phyloP scores from a whole-genome alignment of 2,329 filamentous ascomycete genomes.

The Parastagonospora nodorum region DNA sequence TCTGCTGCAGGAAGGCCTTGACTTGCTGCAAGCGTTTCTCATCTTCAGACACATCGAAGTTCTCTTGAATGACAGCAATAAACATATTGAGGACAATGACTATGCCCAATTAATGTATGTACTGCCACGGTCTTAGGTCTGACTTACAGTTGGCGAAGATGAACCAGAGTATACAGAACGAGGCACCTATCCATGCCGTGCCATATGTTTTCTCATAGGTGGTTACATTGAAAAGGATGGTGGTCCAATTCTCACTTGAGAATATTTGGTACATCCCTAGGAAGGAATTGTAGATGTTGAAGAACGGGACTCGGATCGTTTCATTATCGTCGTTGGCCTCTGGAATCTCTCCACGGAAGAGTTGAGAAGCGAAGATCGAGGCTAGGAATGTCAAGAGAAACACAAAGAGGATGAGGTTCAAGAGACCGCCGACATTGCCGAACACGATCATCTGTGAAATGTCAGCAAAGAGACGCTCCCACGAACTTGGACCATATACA shows the following conservation, averaged over 20 bases:
- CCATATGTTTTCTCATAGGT: conserved; percentile 66
- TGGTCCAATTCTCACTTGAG: conserved; percentile 96
- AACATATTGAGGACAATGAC: conserved; percentile 99
- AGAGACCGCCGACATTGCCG: conserved; percentile 87
- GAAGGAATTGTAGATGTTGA: conserved; percentile 92
- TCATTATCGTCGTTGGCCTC: conserved; percentile 65
- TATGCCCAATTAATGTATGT: conserved; percentile 17
- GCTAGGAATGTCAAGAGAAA: conserved; percentile 94
- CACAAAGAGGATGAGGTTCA: conserved; percentile 94
- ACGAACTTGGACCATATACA: conserved; percentile 11
- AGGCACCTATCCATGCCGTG: conserved; percentile 90
- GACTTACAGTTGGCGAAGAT: conserved; percentile 76
- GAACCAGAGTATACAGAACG: conserved; percentile 94
- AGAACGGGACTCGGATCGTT: conserved; percentile 74
- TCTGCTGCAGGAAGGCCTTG: conserved; percentile 89
- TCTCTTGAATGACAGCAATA: conserved; percentile 99
- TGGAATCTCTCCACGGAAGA: conserved; percentile 87
- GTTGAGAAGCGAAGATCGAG: conserved; percentile 88
- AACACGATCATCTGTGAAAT: conserved; percentile 68
- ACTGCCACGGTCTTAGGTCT: background rate
- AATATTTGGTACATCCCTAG: conserved; percentile 97
- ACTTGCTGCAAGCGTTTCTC: conserved; percentile 97
- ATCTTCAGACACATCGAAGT: conserved; percentile 97
- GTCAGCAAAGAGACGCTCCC: conserved; percentile 21
- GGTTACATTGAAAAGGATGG: conserved; percentile 82